These are phyloP conservation scores for Tuber melanosporum DNA, from an alignment of 495 filamentous ascomycete species.

Conservation along the genomic window DNA sequence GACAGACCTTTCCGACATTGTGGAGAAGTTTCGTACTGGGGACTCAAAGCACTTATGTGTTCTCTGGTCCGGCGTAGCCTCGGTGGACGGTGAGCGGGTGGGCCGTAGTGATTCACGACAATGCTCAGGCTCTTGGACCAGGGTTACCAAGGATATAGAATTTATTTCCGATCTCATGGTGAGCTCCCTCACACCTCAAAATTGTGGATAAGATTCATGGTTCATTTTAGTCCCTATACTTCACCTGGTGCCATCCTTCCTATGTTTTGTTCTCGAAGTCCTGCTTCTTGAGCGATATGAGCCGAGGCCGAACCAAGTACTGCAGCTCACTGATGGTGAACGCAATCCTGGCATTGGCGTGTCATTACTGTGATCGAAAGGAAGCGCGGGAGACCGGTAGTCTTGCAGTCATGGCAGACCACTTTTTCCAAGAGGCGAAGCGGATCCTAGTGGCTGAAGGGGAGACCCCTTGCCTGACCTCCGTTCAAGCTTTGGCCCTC, in stretches of 20 bases:
- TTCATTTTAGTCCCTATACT: constrained; percentile 53
- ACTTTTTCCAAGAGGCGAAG: constrained; percentile 65
- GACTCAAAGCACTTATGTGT: neutral
- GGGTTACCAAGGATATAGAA: constrained; percentile 51
- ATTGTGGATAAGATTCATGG: neutral
- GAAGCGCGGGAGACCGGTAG: constrained; percentile 57
- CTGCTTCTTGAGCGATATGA: constrained; percentile 63
- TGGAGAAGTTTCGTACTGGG: constrained; percentile 34
- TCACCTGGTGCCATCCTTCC: constrained; percentile 74
- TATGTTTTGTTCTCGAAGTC: constrained; percentile 65
- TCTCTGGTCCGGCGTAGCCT: neutral
- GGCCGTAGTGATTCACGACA: constrained; percentile 4
- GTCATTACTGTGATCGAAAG: constrained; percentile 62
- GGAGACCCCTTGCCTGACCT: constrained; percentile 61
- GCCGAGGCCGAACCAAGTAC: constrained; percentile 51
- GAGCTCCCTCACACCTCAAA: constrained; percentile 9
- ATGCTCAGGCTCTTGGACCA: constrained; percentile 53
- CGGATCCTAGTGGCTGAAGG: constrained; percentile 49
- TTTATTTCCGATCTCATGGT: constrained; percentile 58
- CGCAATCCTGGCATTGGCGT: constrained; percentile 64
- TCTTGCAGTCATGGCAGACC: constrained; percentile 42
- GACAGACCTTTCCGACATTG: constrained; percentile 42
- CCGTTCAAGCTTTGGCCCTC: constrained; percentile 69
- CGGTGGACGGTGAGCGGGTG: neutral
- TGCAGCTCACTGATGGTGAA: constrained; percentile 71